Base-by-base conservation (phyloP, 768 basidiomycete genomes). In the Kwoniella mangroviensis region DNA sequence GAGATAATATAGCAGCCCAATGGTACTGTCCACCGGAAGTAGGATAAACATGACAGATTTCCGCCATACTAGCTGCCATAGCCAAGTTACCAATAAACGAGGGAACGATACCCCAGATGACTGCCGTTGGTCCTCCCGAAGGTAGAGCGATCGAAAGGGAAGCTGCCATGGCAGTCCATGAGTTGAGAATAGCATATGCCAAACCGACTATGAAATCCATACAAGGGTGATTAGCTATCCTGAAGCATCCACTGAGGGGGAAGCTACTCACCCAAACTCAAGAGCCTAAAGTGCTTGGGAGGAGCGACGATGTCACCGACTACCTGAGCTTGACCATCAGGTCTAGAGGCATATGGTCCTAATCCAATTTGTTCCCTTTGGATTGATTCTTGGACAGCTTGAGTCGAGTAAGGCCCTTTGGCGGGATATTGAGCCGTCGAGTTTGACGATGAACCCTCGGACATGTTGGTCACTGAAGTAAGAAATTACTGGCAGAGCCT, bases 11-110 rank as follows among this genome's bases (percentile, higher is more conserved):
- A 11, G 75, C 75, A 11, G 75, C 64, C 77, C 77, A 78, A 51
- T 80, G 77, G 54, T 80, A 80, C 49, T 80, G 79, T 41, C 79
- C 79, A 15, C 79, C 79, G 6, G 69, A 57, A 17, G 72, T 71
- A 56, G 69, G 74, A 49, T 60, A 71, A 13, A 75, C 71, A 63
- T 72, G 71, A 57, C 71, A 72, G 43, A 77, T 78, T 62, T 78
- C 77, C 1, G 77, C 77, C 54, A 78, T 58, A 70, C 74, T 75
- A 11, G 75, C 75, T 19, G 77, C 74, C 77, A 78, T 78, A 22
- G 70, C 70, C 28, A 78, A 45, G 59, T 78, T 78, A 0, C 77
- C 74, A 41, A 75, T 73, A 63, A 72, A 71, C 24, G 77, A 75
- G 13, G 73, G 72, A 51, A 75, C 69, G 57, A 78, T 75, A 68